These are phyloP conservation scores for Caloboletus firmus DNA, from an alignment of 1,284 basidiomycete species.

Conservation along the genomic window DNA sequence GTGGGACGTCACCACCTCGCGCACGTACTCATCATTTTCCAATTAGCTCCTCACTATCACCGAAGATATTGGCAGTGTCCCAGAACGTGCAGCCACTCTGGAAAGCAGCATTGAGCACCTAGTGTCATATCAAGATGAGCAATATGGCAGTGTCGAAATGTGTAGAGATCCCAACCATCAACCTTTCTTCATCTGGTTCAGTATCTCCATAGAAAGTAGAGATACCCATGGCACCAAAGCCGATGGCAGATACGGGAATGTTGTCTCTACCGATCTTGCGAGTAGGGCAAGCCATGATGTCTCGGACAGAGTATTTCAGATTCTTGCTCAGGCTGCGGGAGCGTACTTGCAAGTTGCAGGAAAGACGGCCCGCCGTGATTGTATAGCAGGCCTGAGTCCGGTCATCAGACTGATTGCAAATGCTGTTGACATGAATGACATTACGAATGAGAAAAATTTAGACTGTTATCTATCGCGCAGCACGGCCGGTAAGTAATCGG, in stretches of 20 bases:
- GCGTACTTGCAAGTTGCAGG: not conserved
- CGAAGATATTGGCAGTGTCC: slow-evolving; percentile 42
- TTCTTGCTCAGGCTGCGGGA: not conserved
- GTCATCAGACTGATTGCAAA: too few species aligned
- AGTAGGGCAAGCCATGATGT: slow-evolving; percentile 21
- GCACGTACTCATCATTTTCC: too few species aligned
- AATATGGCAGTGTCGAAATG: not conserved
- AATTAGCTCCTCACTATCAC: slow-evolving; percentile 40
- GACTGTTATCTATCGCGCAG: too few species aligned
- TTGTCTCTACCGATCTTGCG: slow-evolving; percentile 33
- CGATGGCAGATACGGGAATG: slow-evolving; percentile 33
- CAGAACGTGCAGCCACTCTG: slow-evolving; percentile 40
- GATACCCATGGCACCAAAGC: slow-evolving; percentile 43
- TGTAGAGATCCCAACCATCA: slow-evolving; percentile 36
- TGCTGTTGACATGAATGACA: too few species aligned
- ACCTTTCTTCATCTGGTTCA: slow-evolving; percentile 42
- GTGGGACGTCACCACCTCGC: too few species aligned
- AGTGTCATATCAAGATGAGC: not conserved
- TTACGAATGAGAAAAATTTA: too few species aligned
- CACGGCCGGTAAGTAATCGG: too few species aligned
- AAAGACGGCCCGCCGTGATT: not conserved
- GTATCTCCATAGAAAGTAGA: slow-evolving; percentile 37
- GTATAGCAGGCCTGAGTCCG: too few species aligned
- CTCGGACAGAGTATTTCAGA: not conserved
- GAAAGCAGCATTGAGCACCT: slow-evolving; percentile 33